Base-by-base conservation (phyloP, 495 filamentous ascomycete genomes). In the Tuber borchii region DNA sequence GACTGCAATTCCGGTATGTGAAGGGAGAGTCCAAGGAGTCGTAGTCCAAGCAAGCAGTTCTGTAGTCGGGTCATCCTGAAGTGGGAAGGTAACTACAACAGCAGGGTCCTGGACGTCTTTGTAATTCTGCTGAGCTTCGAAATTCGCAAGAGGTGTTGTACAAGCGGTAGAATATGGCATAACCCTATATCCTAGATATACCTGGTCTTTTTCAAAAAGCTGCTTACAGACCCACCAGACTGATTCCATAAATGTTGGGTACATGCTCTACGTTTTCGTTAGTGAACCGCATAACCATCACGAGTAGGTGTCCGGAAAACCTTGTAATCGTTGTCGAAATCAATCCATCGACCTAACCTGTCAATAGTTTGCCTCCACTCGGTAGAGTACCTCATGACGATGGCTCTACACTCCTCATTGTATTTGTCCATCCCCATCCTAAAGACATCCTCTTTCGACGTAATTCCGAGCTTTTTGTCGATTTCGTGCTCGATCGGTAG, bases 261-360 rank as follows among this genome's bases (percentile, higher is more conserved):
- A 91, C 93, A 97, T 97, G 20, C 93, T 96, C 91, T 93, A 83
- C 39, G 14, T 72, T 34, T 16, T 31, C n/a, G 42, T 81, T 20
- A 81, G 72, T 16, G 45, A 72, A 43, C 10, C 22, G 26, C 37
- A 51, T 45, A 45, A 65, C 26, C 16, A 51, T 26, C 26, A 70
- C 61, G 71, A 22, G 20, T 40, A 72, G 14, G 39, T 61, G 70
- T 69, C 71, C 37, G 42, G 85, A 73, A 73, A 75, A 91, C 91
- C 90, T 97, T 97, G 87, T 97, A 97, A 82, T 97, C 94, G 82
- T 97, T 95, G 84, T 98, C 96, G 76, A 98, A 97, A 85, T 99
- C 96, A 80, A 98, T 94, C 95, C 96, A 99, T 73, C 96, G 92
- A 69, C 96, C 95, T 42, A 99, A 85, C 69, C 95, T 85, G 74